phyloP scores from a whole-genome alignment of 2,329 filamentous ascomycete genomes.

The Rhinocladiella similis region DNA sequence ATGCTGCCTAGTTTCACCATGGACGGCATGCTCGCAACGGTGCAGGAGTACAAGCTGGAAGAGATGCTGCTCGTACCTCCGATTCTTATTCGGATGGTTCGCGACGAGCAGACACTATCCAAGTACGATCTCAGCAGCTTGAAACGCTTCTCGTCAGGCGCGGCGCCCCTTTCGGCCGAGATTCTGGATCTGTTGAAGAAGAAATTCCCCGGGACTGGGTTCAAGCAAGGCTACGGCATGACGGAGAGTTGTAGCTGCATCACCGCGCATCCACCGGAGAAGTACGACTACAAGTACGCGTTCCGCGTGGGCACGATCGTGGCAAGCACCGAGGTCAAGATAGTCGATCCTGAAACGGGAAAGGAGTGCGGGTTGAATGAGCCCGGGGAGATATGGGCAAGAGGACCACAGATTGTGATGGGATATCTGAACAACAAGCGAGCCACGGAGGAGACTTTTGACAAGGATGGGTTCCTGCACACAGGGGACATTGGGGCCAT shows the following conservation, averaged over 20 bases:
- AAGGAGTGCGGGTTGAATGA: constrained; percentile 54
- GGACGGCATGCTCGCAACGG: constrained; percentile 55
- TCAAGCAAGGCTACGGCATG: constrained; percentile 70
- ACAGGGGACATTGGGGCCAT: constrained; percentile 68
- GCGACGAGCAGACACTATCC: constrained; percentile 51
- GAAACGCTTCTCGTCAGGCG: constrained; percentile 59
- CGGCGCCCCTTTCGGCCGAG: constrained; percentile 59
- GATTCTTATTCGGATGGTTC: constrained; percentile 61
- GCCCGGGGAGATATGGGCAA: constrained; percentile 65
- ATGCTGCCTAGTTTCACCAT: constrained; percentile 67
- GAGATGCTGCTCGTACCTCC: constrained; percentile 62
- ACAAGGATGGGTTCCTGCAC: constrained; percentile 56
- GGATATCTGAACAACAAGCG: constrained; percentile 76
- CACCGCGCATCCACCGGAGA: constrained; percentile 58
- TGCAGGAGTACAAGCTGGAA: constrained; percentile 53
- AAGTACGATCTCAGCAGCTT: constrained; percentile 60
- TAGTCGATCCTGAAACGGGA: constrained; percentile 53
- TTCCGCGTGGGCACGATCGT: constrained; percentile 47
- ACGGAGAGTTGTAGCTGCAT: constrained; percentile 66
- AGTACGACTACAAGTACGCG: constrained; percentile 60
- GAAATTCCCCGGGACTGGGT: constrained; percentile 59
- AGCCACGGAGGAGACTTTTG: constrained; percentile 70
- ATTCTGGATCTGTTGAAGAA: constrained; percentile 57
- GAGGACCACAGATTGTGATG: constrained; percentile 76
- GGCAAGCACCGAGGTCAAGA: constrained; percentile 59